phyloP scores from a whole-genome alignment of 2,329 filamentous ascomycete genomes.

The Metarhizium anisopliae region DNA sequence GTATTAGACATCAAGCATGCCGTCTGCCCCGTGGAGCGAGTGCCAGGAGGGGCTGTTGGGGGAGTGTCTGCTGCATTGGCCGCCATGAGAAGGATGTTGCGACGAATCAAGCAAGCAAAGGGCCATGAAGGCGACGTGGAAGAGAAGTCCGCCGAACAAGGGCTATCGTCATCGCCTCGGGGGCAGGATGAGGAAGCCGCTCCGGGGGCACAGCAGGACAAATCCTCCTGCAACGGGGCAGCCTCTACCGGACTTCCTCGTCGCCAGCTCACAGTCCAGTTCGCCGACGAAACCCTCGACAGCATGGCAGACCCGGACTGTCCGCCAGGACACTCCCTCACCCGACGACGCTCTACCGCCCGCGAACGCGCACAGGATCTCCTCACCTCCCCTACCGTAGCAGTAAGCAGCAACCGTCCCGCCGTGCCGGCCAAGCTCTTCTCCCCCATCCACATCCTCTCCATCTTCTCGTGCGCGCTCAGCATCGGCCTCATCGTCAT shows the following conservation, averaged over 20 bases:
- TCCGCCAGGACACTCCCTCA: background rate
- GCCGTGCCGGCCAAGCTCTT: conserved; percentile 38
- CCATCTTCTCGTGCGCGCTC: conserved; percentile 39
- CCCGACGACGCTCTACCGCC: conserved; percentile 23
- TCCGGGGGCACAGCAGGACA: background rate
- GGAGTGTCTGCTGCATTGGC: background rate
- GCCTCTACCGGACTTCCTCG: background rate
- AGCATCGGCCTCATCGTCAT: conserved; percentile 37
- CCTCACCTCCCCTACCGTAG: conserved; percentile 33
- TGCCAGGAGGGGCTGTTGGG: background rate
- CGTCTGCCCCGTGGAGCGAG: conserved; percentile 10
- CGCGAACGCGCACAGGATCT: conserved; percentile 33
- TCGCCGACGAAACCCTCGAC: conserved; percentile 8
- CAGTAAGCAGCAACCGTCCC: conserved; percentile 26
- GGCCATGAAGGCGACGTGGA: background rate
- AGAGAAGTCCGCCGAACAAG: background rate
- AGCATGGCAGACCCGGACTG: background rate
- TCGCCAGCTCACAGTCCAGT: background rate
- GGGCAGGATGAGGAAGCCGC: conserved; percentile 1
- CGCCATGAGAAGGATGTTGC: background rate
- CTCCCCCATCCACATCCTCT: conserved; percentile 46
- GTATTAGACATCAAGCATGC: conserved; percentile 39
- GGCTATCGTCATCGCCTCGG: background rate
- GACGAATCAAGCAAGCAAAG: background rate
- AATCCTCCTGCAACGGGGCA: background rate